A percentile compares a stretch with the other conserved stretches of the same genome.
These are phyloP conservation scores for Arthrinium puccinioides DNA, from an alignment of 2,329 filamentous ascomycete species.

Conservation along the genomic window DNA sequence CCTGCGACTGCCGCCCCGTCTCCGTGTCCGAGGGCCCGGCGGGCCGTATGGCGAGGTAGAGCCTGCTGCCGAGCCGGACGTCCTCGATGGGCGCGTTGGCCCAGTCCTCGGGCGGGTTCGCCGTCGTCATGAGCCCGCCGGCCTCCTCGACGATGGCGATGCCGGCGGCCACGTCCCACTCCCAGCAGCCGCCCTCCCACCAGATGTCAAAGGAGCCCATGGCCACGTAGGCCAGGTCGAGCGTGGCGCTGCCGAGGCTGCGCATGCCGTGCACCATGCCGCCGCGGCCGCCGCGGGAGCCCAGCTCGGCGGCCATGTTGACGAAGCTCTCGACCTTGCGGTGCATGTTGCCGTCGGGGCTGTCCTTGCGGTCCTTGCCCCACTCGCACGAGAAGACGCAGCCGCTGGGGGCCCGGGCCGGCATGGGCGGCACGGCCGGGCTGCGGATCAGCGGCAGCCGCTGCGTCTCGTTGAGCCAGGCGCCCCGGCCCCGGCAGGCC, in stretches of 20 bases:
- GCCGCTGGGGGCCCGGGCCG: constrained; percentile 54
- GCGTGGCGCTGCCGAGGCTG: constrained; percentile 64
- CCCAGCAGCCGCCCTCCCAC: constrained; percentile 80
- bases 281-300: constrained; percentile 55
- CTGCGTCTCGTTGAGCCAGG: constrained; percentile 61
- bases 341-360: constrained; percentile 58
- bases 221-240: constrained; percentile 69
- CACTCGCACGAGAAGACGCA: constrained; percentile 73
- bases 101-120: constrained; percentile 58
- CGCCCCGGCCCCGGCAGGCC: constrained; percentile 56
- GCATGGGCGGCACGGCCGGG: constrained; percentile 54
- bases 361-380: constrained; percentile 68
- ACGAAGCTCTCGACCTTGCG: constrained; percentile 69
- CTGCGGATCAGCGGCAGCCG: constrained; percentile 55
- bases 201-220: constrained; percentile 73
- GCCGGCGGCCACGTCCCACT: constrained; percentile 75
- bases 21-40: constrained; percentile 54
- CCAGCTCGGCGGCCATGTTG: constrained; percentile 64
- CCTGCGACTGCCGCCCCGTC: constrained; percentile 59
- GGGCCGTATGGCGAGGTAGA: constrained; percentile 67
- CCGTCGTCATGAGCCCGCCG: constrained; percentile 66
- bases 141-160: constrained; percentile 68
- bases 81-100: constrained; percentile 50
- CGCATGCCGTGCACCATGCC: constrained; percentile 75
- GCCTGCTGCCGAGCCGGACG: constrained; percentile 55